Base-by-base conservation (phyloP, 2,329 filamentous ascomycete genomes). In the Ophioceras dolichostomum region DNA sequence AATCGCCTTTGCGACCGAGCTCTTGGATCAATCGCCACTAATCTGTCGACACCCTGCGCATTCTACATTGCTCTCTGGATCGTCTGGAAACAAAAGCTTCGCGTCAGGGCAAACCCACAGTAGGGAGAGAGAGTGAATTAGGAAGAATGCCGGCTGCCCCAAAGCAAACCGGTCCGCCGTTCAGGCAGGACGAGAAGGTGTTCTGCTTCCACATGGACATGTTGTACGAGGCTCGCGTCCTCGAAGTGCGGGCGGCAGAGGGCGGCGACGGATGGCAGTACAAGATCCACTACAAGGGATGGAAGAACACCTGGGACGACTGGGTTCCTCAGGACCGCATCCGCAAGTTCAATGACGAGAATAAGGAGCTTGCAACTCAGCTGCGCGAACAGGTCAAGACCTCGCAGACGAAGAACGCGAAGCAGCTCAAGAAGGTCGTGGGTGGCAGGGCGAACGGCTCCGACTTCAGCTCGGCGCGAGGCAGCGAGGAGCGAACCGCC, bases 261-360 rank as follows among this genome's bases (percentile, higher is more conserved):
- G 80, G 62, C 16, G 31, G 14, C 14, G 30, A 17, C 8, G 76
- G 81, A 24, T 87, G 77, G 54, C 77, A 86, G 56, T 98, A 94
- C 65, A 83, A 84, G 54, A 83, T 98, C 39, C 91, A 98, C 62
- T 98, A 98, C 67, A 96, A 96, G 62, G 91, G 91, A 53, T 98
- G 91, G 91, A 98, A 98, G 69, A 88, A 89, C 59, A 95, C 87
- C 71, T 98, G 91, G 91, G 91, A 98, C 64, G 91, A 98, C 64
- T 96, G 89, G 89, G 91, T 96, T 32, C 76, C 84, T 17, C 79
- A 87, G 59, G 89, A 96, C 57, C 84, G 91, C 47, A 80, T 98
- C 43, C 81, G 88, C 54, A 95, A 95, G 63, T 82, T 89, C 56
- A 94, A 80, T 36, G 86, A 94, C 39, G 91, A 96, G 62, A 95